A percentile compares a stretch with the other conserved stretches of the same genome.
These are phyloP conservation scores for Fusarium luffae DNA, from an alignment of 2,329 filamentous ascomycete genomes.

Conservation along the genomic window DNA sequence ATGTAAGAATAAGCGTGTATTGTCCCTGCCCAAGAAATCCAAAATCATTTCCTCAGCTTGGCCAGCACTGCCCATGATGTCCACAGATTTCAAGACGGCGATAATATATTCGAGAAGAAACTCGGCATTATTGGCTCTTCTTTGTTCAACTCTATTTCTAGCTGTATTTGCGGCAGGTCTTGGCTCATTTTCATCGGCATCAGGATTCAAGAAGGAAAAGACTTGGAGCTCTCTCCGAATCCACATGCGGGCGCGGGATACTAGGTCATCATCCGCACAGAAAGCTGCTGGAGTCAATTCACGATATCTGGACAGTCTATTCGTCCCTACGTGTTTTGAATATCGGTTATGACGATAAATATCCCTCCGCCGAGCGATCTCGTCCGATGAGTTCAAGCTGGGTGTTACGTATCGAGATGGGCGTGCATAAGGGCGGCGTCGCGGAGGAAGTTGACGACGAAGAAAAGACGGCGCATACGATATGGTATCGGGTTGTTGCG, in stretches of 20 bases:
- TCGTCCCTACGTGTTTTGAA: conserved; percentile 85
- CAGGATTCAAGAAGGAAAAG: conserved; percentile 74
- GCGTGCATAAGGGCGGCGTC: conserved; percentile 16
- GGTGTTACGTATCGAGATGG: conserved; percentile 14
- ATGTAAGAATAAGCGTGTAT: conserved; percentile 82
- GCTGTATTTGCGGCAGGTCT: conserved; percentile 2
- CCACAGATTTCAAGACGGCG: conserved; percentile 83
- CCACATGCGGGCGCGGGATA: conserved; percentile 82
- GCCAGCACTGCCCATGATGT: conserved; percentile 81
- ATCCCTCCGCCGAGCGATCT: conserved; percentile 66
- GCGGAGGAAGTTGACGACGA: neutral
- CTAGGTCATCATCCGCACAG: conserved; percentile 70
- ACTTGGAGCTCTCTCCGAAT: conserved; percentile 86
- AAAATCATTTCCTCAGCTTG: conserved; percentile 82
- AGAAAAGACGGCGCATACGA: conserved; percentile 9
- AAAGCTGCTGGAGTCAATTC: conserved; percentile 78
- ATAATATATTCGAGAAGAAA: conserved; percentile 89
- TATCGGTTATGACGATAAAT: conserved; percentile 80
- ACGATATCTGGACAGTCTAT: conserved; percentile 78
- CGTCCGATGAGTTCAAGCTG: conserved; percentile 19
- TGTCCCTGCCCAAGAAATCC: conserved; percentile 80
- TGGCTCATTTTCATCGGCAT: conserved; percentile 36
- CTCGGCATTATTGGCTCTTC: conserved; percentile 75
- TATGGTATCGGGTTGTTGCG: neutral
- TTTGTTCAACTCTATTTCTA: conserved; percentile 36